Evolutionary conservation across 2,329 filamentous ascomycete species (phyloP).

Genomic region (Claviceps sorghi): DNA sequence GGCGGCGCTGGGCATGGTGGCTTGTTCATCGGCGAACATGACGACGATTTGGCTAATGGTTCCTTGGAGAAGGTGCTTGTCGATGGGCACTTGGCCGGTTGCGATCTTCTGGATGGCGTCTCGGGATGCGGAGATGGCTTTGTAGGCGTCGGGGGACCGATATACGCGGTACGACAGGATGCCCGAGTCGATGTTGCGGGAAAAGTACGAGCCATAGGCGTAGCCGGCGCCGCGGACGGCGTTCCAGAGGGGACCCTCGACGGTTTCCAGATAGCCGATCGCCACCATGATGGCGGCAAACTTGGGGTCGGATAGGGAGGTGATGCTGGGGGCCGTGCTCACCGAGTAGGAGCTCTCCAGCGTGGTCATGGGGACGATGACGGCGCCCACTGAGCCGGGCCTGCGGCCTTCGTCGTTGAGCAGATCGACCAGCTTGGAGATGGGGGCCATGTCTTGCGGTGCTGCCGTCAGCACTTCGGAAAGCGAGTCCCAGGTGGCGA

Average conservation of each 20-base stretch:
- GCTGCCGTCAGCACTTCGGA: slow-evolving; percentile 25
- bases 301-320: slow-evolving; percentile 59
- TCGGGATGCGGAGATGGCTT: slow-evolving; percentile 66
- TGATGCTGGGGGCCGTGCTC: slow-evolving; percentile 58
- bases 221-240: slow-evolving; percentile 85
- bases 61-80: slow-evolving; percentile 72
- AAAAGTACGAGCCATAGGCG: slow-evolving; percentile 76
- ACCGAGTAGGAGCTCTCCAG: slow-evolving; percentile 86
- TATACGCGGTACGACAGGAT: slow-evolving; percentile 76
- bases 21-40: slow-evolving; percentile 72
- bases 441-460: slow-evolving; percentile 43
- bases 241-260: slow-evolving; percentile 89
- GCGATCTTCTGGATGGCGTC: slow-evolving; percentile 62
- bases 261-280: slow-evolving; percentile 77
- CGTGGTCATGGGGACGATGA: slow-evolving; percentile 78
- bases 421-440: slow-evolving; percentile 55
- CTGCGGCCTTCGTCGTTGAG: slow-evolving; percentile 60
- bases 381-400: slow-evolving; percentile 58
- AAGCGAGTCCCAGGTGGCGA: slow-evolving; percentile 58
- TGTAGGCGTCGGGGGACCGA: slow-evolving; percentile 76
- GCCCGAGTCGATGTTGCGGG: slow-evolving; percentile 62
- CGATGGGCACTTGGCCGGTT: slow-evolving; percentile 55
- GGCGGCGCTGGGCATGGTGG: slow-evolving; percentile 70
- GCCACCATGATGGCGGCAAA: slow-evolving; percentile 79
- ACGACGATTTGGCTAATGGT: slow-evolving; percentile 84